These are phyloP conservation scores for Haplographium delicatum DNA, from an alignment of 495 filamentous ascomycete genomes.

Conservation along the genomic window DNA sequence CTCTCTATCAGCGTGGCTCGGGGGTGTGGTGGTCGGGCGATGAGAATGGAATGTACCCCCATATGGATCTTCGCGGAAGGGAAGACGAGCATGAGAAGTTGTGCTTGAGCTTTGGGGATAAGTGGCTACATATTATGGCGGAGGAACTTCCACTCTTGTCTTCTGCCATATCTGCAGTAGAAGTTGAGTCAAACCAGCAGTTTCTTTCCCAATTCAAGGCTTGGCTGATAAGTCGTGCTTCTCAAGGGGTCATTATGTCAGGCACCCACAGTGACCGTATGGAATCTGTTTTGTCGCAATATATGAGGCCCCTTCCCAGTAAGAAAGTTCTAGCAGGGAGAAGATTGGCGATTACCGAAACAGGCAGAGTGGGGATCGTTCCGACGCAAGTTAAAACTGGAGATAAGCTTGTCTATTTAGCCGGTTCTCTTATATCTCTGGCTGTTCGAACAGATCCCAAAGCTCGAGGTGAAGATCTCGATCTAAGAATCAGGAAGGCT, in stretches of 20 bases:
- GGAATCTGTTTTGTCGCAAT: background rate
- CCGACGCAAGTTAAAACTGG: background rate
- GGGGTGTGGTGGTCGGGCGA: conserved; percentile 5
- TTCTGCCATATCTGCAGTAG: background rate
- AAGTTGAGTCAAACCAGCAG: background rate
- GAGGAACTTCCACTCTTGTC: background rate
- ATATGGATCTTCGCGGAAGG: background rate
- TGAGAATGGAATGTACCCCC: background rate
- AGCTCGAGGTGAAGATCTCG: background rate
- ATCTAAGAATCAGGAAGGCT: background rate
- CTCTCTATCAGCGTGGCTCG: background rate
- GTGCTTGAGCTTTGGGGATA: background rate
- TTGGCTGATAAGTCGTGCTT: background rate
- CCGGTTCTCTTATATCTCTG: background rate
- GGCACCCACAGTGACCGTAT: background rate
- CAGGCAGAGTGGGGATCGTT: background rate
- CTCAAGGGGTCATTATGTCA: background rate
- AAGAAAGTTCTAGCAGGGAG: background rate
- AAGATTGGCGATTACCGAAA: background rate
- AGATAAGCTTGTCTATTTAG: background rate
- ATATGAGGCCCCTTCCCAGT: background rate
- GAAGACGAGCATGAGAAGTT: conserved; percentile 2
- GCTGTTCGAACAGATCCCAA: background rate
- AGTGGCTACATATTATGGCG: conserved; percentile 1
- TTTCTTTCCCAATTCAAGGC: background rate